Evolutionary conservation across 352 stramenopile genomes (phyloP).

Genomic region (Peronosclerospora sorghi): DNA sequence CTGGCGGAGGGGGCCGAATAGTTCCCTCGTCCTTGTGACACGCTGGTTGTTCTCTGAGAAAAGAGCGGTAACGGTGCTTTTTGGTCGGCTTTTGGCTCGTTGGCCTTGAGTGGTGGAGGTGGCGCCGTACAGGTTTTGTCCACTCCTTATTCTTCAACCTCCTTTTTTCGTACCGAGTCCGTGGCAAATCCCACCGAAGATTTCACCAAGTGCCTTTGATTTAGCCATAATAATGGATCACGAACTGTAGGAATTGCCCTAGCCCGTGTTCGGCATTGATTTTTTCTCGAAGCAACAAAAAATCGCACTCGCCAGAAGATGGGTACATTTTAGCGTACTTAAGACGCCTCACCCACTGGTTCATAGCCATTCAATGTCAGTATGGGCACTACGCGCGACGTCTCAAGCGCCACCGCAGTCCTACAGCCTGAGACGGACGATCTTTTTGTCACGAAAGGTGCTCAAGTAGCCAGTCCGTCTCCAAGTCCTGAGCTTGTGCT

Average conservation of each 20-base stretch:
- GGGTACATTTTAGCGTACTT: background rate
- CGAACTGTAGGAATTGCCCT: too few species aligned
- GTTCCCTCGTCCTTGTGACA: slow-evolving; percentile 16
- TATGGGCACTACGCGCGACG: slow-evolving; percentile 6
- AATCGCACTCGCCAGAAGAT: too few species aligned
- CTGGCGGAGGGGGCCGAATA: slow-evolving; percentile 14
- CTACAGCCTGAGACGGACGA: slow-evolving; percentile 13
- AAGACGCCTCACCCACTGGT: slow-evolving; percentile 4
- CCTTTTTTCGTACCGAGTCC: background rate
- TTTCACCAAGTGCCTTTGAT: too few species aligned
- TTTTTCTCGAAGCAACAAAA: too few species aligned
- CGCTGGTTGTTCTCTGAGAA: slow-evolving; percentile 7
- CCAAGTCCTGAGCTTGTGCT: slow-evolving; percentile 29
- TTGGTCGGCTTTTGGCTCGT: background rate
- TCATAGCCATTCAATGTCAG: slow-evolving; percentile 1
- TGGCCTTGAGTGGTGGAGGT: slow-evolving; percentile 7
- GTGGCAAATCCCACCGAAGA: slow-evolving; percentile 5
- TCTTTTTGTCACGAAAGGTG: slow-evolving; percentile 24
- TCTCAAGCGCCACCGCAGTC: slow-evolving; percentile 4
- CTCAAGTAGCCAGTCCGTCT: slow-evolving; percentile 1
- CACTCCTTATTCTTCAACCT: background rate
- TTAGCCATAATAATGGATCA: too few species aligned
- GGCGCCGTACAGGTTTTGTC: background rate
- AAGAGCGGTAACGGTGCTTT: slow-evolving; percentile 1
- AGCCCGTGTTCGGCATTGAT: too few species aligned